Evolutionary conservation across 768 basidiomycete species (phyloP), one percentile per base, ranked within the genome.

Genomic region (Mycena belliarum): DNA sequence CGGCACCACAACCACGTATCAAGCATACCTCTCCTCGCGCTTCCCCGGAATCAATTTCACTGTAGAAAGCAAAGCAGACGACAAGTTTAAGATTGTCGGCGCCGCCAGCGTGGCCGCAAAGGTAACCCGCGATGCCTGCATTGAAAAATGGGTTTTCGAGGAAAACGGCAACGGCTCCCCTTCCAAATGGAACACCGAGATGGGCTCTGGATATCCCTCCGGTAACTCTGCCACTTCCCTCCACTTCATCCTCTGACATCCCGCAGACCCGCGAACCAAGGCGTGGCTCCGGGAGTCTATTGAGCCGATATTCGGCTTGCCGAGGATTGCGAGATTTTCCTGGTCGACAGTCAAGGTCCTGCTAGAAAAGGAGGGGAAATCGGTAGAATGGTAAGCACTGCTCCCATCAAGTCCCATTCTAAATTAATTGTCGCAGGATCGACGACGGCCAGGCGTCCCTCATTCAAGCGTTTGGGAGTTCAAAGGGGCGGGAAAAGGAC

Each of bases 91-190:
- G 68, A 95, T 99, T 58, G 97, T 99, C 57, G 89, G 93, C 21
- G 97, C 97, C 7, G 97, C 96, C 2, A 94, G 92, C 69, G 93
- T 98, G n/a, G 94, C 94, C 3, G 97, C 97, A 2, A 99, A 99
- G 73, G 95, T 96, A 25, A 98, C 95, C 0, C 80, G 96, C 54
- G 96, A 98, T 67, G 85, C 88, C 8, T 94, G 93, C 72, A 78
- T 98, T 20, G 88, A 95, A 59, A 80, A 80, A 4, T 98, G 96
- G 96, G 68, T 78, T 11, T 95, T 87, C 62, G 85, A 91, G 70
- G 91, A 93, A 66, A 76, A 73, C 28, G 67, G 68, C 11, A 67
- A 70, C 41, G 41, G 41, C 11, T 20, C 43, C 37, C 14, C 49
- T 10, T 52, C 57, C 6, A 59, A 59, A 44, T 76, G 76, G 72